A percentile compares a stretch with the other conserved stretches of the same genome.
These are phyloP conservation scores for Mycena haematopus DNA, from an alignment of 768 basidiomycete genomes.

Conservation along the genomic window DNA sequence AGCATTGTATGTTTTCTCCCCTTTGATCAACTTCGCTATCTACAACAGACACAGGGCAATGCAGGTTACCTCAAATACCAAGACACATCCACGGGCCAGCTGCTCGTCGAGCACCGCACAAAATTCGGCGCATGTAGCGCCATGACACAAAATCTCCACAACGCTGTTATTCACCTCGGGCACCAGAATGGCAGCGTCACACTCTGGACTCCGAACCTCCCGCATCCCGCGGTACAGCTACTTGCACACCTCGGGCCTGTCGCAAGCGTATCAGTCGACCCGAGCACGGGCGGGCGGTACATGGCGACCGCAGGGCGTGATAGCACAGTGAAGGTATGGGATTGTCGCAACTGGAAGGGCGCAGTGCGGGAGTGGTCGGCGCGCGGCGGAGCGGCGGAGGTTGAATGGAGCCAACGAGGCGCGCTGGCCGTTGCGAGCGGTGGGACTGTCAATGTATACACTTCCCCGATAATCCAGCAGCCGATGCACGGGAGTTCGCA, in stretches of 20 bases:
- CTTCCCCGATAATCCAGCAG: conserved; percentile 66
- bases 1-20: conserved; percentile 64
- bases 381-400: conserved; percentile 67
- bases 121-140: conserved; percentile 85
- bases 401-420: conserved; percentile 90
- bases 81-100: conserved; percentile 91
- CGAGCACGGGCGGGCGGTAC: conserved; percentile 84
- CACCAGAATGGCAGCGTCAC: conserved; percentile 97
- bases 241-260: conserved; percentile 92
- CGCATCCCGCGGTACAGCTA: conserved; percentile 89
- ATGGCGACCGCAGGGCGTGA: conserved; percentile 92
- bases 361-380: conserved; percentile 79
- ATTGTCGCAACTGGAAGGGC: conserved; percentile 94
- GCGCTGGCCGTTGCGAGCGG: conserved; percentile 82
- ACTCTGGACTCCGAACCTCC: conserved; percentile 94
- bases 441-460: conserved; percentile 87
- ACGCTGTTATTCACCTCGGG: conserved; percentile 92
- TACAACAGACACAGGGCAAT: conserved; percentile 63
- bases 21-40: background rate
- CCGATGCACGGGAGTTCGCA: conserved; percentile 53
- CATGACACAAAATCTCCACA: conserved; percentile 92
- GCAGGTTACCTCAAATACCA: conserved; percentile 94
- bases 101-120: conserved; percentile 88
- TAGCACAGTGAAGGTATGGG: conserved; percentile 93
- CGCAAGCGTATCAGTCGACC: conserved; percentile 80